phyloP scores from a whole-genome alignment of 257 asterid genomes.

The Hygrophila difformis region DNA sequence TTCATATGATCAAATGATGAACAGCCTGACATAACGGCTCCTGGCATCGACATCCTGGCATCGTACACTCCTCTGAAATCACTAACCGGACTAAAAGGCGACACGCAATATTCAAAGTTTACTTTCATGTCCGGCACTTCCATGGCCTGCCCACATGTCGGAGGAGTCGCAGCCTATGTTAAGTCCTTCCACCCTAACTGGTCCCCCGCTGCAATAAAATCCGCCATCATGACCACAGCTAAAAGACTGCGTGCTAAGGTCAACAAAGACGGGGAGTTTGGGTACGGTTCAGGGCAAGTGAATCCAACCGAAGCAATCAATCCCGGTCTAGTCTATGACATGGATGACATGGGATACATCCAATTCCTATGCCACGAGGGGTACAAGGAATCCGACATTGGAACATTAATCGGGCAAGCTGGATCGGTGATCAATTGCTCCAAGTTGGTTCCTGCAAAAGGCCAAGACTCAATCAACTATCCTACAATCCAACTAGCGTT shows the following conservation, averaged over 20 bases:
- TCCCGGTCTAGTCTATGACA: constrained; percentile 81
- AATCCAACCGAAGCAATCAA: constrained; percentile 57
- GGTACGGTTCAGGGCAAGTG: constrained; percentile 77
- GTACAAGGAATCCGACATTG: constrained; percentile 42
- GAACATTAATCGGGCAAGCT: constrained; percentile 30
- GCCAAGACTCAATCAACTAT: constrained; percentile 77
- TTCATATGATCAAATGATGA: constrained; percentile 9
- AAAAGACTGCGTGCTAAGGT: constrained; percentile 52
- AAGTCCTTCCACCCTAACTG: constrained; percentile 75
- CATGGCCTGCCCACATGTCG: constrained; percentile 90
- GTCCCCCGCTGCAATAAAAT: constrained; percentile 86
- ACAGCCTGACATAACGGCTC: constrained; percentile 90
- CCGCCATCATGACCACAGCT: constrained; percentile 86
- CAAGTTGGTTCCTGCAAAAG: constrained; percentile 42
- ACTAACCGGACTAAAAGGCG: constrained; percentile 66
- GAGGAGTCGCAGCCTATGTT: constrained; percentile 77
- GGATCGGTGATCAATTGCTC: constrained; percentile 66
- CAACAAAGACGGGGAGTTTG: constrained; percentile 69
- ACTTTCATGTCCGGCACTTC: constrained; percentile 92
- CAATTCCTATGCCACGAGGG: constrained; percentile 83
- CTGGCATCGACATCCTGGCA: constrained; percentile 89
- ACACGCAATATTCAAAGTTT: constrained; percentile 53
- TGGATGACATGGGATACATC: constrained; percentile 60
- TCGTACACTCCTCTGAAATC: constrained; percentile 67
- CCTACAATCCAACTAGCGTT: constrained; percentile 78